Base-by-base conservation (phyloP, 1,139 yeast genomes). In the Saccharomyces hybrid region DNA sequence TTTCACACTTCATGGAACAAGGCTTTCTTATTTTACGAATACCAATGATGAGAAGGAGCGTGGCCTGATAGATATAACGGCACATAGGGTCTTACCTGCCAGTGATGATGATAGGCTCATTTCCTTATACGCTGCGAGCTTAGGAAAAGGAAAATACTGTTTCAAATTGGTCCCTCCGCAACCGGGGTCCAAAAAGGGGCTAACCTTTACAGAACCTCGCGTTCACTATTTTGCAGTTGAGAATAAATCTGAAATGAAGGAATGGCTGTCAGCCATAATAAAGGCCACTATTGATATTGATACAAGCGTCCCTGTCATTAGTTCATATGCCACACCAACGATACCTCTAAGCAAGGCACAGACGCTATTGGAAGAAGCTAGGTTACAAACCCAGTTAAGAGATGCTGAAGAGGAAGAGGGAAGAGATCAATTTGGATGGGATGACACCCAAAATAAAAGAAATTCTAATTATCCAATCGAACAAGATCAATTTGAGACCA, bases 221-320 rank as follows among this genome's bases (percentile, higher is more conserved):
- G 88, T 91, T 2, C 98, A 93, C 65, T 93, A 85, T 70, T 93
- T 95, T 76, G 97, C 98, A 0, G 96, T 90, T 42, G 98, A 93
- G 54, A 79, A 90, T 0, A 81, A 78, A 55, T 96, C 89, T 51
- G 97, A 91, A 59, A 86, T 93, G 96, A 79, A 96, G 65, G 81
- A 79, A 1, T 93, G 99, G 99, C 82, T 91, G 80, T 86, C 91
- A 56, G 96, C 96, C 0, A 75, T 93, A 59, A 90, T 90, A 83
- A 89, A 93, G 57, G 96, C 98, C 0, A 93, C 98, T 0, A 95
- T 93, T 60, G 99, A 93, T 69, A 79, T 95, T 53, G 99, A 93
- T 71, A 96, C 91, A 60, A 73, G 88, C 1, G 89, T 88, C 13
- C 98, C 99, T 0, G 95, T 89, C 4, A 85, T 91, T 9, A 86